phyloP scores from a whole-genome alignment of 805 yeast genomes.

The Pichia insulana region DNA sequence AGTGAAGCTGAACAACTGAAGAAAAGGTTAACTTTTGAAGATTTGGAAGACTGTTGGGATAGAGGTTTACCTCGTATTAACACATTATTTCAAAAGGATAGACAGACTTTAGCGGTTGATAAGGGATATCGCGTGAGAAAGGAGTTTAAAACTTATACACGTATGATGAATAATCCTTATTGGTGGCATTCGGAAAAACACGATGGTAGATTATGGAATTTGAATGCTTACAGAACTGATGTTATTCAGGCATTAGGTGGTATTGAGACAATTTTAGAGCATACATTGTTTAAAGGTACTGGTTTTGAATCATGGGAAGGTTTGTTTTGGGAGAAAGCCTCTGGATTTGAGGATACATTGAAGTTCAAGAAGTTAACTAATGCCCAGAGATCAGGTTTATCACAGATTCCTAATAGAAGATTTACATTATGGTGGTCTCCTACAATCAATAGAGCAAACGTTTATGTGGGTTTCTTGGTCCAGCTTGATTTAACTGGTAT shows the following conservation, averaged over 20 bases:
- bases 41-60: constrained; percentile 91
- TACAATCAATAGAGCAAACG: constrained; percentile 95
- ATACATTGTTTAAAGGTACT: constrained; percentile 90
- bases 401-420: constrained; percentile 95
- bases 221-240: constrained; percentile 87
- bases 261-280: constrained; percentile 90
- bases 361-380: constrained; percentile 91
- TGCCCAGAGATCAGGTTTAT: constrained; percentile 94
- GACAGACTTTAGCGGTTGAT: constrained; percentile 90
- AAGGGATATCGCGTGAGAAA: constrained; percentile 84
- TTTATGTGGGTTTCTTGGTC: constrained; percentile 93
- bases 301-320: constrained; percentile 99
- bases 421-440: constrained; percentile 99
- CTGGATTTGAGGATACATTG: constrained; percentile 94
- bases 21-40: constrained; percentile 83
- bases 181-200: constrained; percentile 96
- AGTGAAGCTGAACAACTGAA: constrained; percentile 80
- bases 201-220: constrained; percentile 93
- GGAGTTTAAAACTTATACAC: constrained; percentile 64
- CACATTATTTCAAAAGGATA: constrained; percentile 88
- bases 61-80: constrained; percentile 95
- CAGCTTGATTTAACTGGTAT: constrained; percentile 96
- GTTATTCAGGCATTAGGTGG: constrained; percentile 97
- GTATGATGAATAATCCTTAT: constrained; percentile 74
- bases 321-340: constrained; percentile 94